Evolutionary conservation across 306 rosid species (phyloP).

Genomic region (Malus domestica): DNA sequence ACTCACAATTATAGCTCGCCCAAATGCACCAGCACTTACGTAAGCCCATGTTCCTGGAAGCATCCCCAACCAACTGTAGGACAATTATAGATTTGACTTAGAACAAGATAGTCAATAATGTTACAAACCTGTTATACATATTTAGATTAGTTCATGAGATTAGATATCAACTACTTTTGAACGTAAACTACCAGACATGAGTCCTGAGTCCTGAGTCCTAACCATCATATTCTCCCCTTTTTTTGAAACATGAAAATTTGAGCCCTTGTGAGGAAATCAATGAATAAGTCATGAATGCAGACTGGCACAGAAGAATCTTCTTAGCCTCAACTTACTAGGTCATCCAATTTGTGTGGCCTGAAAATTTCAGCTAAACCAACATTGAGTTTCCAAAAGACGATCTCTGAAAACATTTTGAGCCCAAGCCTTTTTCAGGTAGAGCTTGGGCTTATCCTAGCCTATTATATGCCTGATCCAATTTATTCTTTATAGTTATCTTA

Average conservation of each 20-base stretch:
- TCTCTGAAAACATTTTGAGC: not conserved
- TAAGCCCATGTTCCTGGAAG: slow-evolving; percentile 99
- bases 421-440: not conserved
- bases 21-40: slow-evolving; percentile 99
- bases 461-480: no score
- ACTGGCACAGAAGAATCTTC: not conserved
- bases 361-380: not conserved
- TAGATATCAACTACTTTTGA: not conserved
- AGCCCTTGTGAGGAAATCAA: not conserved
- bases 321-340: no score
- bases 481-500: no score
- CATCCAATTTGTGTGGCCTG: no score
- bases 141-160: not conserved
- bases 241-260: not conserved
- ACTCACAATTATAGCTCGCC: slow-evolving; percentile 92
- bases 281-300: not conserved
- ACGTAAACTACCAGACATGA: not conserved
- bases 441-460: not conserved
- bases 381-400: not conserved
- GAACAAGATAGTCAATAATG: slow-evolving; percentile 2
- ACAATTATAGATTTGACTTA: slow-evolving; percentile 9
- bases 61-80: slow-evolving; percentile 96
- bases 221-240: not conserved
- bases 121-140: not conserved
- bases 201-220: not conserved